A percentile compares a stretch with the other conserved stretches of the same genome.
These are phyloP conservation scores for Xerocomellus intermedius DNA, from an alignment of 768 basidiomycete genomes.

Conservation along the genomic window DNA sequence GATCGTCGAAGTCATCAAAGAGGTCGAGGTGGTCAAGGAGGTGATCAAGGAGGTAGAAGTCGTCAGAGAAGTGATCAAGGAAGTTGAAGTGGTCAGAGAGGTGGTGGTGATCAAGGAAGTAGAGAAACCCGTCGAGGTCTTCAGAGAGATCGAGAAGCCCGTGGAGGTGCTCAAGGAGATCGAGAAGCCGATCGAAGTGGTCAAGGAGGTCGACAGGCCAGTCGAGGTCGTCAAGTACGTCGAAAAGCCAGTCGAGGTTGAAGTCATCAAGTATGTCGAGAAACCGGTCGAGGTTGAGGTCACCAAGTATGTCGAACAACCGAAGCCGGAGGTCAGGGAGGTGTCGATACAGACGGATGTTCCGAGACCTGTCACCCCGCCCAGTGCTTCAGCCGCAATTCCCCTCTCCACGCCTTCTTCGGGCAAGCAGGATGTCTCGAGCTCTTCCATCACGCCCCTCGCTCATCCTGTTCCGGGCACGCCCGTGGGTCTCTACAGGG, in stretches of 20 bases:
- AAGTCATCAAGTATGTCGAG: constrained; percentile 31
- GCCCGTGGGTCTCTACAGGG: constrained; percentile 50
- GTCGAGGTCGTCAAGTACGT: constrained; percentile 38
- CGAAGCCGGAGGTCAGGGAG: constrained; percentile 68
- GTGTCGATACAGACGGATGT: constrained; percentile 80
- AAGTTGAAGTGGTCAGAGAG: constrained; percentile 38
- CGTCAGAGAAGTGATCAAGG: constrained; percentile 29
- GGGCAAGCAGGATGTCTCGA: constrained; percentile 25
- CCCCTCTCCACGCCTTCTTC: constrained; percentile 25
- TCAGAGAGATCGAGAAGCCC: constrained; percentile 22
- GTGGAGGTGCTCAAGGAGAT: constrained; percentile 27
- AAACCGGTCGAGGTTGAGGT: constrained; percentile 34
- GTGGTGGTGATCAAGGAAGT: constrained; percentile 30
- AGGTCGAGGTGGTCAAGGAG: constrained; percentile 30
- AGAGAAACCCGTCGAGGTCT: constrained; percentile 13
- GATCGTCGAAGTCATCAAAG: constrained; percentile 31
- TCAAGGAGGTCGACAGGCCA: constrained; percentile 30
- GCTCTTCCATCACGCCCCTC: constrained; percentile 34
- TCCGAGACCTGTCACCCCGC: constrained; percentile 32
- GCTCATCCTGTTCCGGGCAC: constrained; percentile 32
- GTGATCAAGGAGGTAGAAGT: constrained; percentile 30
- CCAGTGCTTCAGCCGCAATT: constrained; percentile 29
- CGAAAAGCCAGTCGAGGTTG: constrained; percentile 23
- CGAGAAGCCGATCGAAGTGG: constrained; percentile 20
- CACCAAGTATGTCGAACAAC: constrained; percentile 31